Base-by-base conservation (phyloP, 768 basidiomycete species). In the Leccinum pellstonianum region DNA sequence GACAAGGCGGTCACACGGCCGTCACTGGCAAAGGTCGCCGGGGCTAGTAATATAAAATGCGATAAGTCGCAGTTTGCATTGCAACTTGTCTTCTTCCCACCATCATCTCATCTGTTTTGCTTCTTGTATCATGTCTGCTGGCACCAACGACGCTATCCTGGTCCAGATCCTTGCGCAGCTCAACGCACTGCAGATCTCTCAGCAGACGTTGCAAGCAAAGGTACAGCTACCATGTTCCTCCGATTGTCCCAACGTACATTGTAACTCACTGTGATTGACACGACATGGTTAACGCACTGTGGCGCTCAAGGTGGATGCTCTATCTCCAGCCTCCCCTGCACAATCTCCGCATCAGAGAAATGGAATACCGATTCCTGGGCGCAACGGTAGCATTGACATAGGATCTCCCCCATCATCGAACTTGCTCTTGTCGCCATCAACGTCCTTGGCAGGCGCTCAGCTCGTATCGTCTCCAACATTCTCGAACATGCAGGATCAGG, bases 151-250 rank as follows among this genome's bases (percentile, higher is more conserved):
- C 59, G 84, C 85, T 12, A 72, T 86, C 7, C 77, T 94, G 52
- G 80, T 81, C 0, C 88, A 92, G 72, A 93, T 94, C 57, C 79
- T 93, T 9, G 75, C 77, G 6, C 87, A 88, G 74, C 82, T 94
- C 55, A 80, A 88, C 64, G 77, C 83, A 4, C 78, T 94, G 67
- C 87, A 90, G 71, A 74, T 87, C 52, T 84, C 84, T 52, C 90
- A 93, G 70, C 88, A 91, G 72, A 80, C 84, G 0, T 77, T 93
- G 67, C 88, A 91, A 64, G 86, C 88, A 23, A 91, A 94, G 81
- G 91, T 92, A 64, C 49, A 14, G 33, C 43, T 10, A 23, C 62
- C 50, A n/a, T 54, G 31, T 57, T 37, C 47, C 35, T 7, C 53
- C 37, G 33, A 41, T 21, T 15, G 21, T 54, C 43, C 4, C 53